Conservation (phyloP, 2,329 filamentous ascomycete species). For the Pseudocercospora fijiensis region DNA sequence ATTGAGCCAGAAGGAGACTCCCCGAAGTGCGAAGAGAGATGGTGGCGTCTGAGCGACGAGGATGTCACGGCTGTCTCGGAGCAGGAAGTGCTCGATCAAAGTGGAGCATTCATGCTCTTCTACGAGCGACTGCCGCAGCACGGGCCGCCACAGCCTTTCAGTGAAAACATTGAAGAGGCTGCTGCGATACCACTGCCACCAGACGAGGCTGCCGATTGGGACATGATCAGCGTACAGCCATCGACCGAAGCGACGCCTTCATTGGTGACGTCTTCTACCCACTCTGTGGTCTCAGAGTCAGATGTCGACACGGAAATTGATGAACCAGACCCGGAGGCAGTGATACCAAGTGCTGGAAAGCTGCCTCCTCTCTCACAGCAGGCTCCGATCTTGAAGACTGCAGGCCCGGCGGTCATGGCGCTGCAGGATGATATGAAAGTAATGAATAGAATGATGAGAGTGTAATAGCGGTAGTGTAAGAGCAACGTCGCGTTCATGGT, state of each 20-base stretch:
- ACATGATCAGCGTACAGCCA: conserved; percentile 10
- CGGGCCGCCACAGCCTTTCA: neutral
- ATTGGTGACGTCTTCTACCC: conserved; percentile 20
- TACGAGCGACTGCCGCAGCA: conserved; percentile 63
- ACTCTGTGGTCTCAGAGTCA: conserved; percentile 24
- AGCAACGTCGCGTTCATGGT: too few species aligned
- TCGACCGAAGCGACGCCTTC: conserved; percentile 22
- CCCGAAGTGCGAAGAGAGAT: conserved; percentile 53
- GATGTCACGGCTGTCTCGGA: conserved; percentile 74
- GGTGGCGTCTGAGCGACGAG: conserved; percentile 93
- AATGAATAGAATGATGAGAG: conserved; percentile 1
- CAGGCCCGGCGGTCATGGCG: neutral
- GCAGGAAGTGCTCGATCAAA: conserved; percentile 68
- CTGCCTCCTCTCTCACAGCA: neutral
- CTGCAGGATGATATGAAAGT: neutral
- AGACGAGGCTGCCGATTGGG: conserved; percentile 25
- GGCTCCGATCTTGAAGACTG: neutral
- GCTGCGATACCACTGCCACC: conserved; percentile 23
- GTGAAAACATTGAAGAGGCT: conserved; percentile 11
- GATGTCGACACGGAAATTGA: conserved; percentile 18
- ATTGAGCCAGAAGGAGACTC: conserved; percentile 29
- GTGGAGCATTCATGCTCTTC: conserved; percentile 94
- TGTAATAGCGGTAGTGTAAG: neutral
- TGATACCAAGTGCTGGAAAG: conserved; percentile 5
- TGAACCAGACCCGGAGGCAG: neutral